Evolutionary conservation across 179 eudicot genomes (phyloP).

Genomic region (Actinidia chinensis): DNA sequence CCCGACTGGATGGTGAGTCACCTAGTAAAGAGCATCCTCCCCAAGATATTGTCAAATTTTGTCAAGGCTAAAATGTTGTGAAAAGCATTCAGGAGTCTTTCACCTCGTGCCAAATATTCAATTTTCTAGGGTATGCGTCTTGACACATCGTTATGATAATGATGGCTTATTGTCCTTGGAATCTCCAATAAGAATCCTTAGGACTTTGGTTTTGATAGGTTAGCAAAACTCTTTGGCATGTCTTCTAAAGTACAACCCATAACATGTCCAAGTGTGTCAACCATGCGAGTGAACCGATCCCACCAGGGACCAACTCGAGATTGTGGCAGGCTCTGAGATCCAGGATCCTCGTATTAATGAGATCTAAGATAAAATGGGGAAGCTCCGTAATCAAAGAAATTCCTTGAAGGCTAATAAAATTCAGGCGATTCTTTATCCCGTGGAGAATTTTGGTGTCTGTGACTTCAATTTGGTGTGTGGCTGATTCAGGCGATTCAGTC

Average conservation of each 20-base stretch:
- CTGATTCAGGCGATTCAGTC: too few relatives aligned
- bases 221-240: conserved; percentile 20
- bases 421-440: conserved; percentile 12
- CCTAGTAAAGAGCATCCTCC: conserved; percentile 1
- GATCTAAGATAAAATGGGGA: conserved; percentile 16
- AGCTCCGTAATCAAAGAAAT: conserved; percentile 30
- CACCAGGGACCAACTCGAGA: conserved; percentile 29
- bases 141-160: conserved; percentile 27
- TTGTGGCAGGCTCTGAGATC: conserved; percentile 44
- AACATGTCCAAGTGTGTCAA: conserved; percentile 45
- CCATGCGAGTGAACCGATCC: conserved; percentile 26
- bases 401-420: conserved; percentile 42
- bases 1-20: too few relatives aligned
- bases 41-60: conserved; percentile 26
- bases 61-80: not conserved
- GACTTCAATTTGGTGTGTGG: conserved; percentile 30
- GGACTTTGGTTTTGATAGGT: conserved; percentile 31
- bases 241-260: conserved; percentile 37
- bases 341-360: conserved; percentile 23
- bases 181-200: too few relatives aligned
- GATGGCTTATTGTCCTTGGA: too few relatives aligned
- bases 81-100: not conserved
- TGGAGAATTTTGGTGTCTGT: conserved; percentile 18
- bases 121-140: conserved; percentile 20
- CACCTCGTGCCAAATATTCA: conserved; percentile 22